A percentile compares a stretch with the other conserved stretches of the same genome.
These are phyloP conservation scores for Ascobolus immersus DNA, from an alignment of 495 filamentous ascomycete species.

Conservation along the genomic window DNA sequence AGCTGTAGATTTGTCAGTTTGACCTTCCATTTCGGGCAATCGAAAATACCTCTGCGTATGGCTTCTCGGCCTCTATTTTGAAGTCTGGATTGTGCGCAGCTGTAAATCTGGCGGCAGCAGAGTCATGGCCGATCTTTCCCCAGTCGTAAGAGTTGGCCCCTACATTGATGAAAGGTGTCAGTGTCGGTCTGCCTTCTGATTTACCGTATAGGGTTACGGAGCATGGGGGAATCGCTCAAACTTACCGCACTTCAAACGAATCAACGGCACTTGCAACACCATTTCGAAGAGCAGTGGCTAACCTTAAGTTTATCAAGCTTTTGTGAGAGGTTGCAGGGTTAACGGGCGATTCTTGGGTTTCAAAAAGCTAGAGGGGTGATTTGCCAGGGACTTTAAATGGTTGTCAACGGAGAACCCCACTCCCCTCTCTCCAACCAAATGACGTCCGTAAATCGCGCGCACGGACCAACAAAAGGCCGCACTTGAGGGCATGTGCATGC, in stretches of 20 bases:
- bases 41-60: slow-evolving; percentile 55
- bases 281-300: no score
- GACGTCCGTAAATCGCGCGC: no score
- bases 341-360: no score
- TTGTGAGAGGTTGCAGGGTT: no score
- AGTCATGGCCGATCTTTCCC: slow-evolving; percentile 74
- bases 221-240: background rate
- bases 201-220: background rate
- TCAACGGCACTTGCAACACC: background rate
- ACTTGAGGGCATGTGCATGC: no score
- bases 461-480: no score
- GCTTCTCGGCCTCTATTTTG: slow-evolving; percentile 50
- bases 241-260: background rate
- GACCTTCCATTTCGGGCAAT: background rate
- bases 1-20: slow-evolving; percentile 25
- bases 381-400: no score
- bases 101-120: slow-evolving; percentile 53
- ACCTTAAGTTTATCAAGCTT: no score
- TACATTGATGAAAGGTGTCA: slow-evolving; percentile 13
- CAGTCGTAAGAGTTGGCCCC: slow-evolving; percentile 96
- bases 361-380: no score
- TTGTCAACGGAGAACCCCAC: no score
- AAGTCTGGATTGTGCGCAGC: slow-evolving; percentile 47
- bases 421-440: no score
- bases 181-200: background rate